phyloP scores from a whole-genome alignment of 495 filamentous ascomycete genomes.

The Tetracladium marchalianum region DNA sequence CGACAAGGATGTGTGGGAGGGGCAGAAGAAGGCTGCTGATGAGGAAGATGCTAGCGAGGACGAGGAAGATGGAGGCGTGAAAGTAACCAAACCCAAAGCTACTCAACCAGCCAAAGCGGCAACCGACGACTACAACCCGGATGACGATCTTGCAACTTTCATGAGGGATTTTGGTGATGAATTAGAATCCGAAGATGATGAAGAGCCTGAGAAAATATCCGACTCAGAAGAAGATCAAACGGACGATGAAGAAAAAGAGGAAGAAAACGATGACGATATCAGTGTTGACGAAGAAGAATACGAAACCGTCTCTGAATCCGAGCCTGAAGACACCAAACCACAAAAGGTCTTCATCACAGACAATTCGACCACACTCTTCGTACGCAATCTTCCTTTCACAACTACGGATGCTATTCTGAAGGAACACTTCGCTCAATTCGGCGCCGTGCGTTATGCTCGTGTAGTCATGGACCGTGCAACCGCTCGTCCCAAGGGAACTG shows the following conservation, averaged over 20 bases:
- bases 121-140: conserved; percentile 23
- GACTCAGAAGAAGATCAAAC: conserved; percentile 23
- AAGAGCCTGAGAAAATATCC: conserved; percentile 22
- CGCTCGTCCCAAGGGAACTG: conserved; percentile 79
- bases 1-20: conserved; percentile 78
- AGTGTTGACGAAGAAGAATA: conserved; percentile 29
- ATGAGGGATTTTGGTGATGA: conserved; percentile 28
- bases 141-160: conserved; percentile 31
- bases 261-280: conserved; percentile 25
- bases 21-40: conserved; percentile 24
- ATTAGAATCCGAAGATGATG: conserved; percentile 35
- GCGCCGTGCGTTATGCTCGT: conserved; percentile 74
- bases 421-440: conserved; percentile 77
- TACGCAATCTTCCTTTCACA: conserved; percentile 90
- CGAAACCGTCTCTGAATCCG: conserved; percentile 28
- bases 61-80: conserved; percentile 3
- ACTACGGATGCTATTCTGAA: conserved; percentile 68
- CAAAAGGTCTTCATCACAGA: conserved; percentile 33
- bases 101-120: conserved; percentile 23
- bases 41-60: conserved; percentile 4
- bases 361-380: conserved; percentile 71
- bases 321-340: conserved; percentile 21
- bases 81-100: conserved; percentile 9
- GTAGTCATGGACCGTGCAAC: conserved; percentile 79
- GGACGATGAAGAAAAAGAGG: conserved; percentile 25